phyloP scores from a whole-genome alignment of 148 eudicot species.

The Linanthus parryae region DNA sequence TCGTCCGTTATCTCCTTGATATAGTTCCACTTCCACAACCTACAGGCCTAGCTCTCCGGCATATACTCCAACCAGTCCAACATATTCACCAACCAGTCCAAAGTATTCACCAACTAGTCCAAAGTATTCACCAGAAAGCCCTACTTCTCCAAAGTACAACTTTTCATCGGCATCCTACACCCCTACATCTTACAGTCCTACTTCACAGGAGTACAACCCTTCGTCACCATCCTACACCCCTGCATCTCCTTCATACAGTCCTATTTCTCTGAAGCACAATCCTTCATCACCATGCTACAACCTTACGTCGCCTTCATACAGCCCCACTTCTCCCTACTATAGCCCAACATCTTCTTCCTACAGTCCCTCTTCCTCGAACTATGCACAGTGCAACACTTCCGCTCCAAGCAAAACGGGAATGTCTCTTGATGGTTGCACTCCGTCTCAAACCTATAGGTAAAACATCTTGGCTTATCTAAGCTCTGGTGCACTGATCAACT shows the following conservation, averaged over 20 bases:
- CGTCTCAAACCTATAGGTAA: conserved; percentile 41
- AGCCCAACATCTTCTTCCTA: conserved; percentile 43
- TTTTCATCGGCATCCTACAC: conserved; percentile 41
- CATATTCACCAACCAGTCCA: conserved; percentile 47
- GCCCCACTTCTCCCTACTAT: conserved; percentile 41
- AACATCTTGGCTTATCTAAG: conserved; percentile 39
- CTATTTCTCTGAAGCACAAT: conserved; percentile 36
- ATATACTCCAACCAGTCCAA: conserved; percentile 46
- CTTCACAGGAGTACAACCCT: conserved; percentile 46
- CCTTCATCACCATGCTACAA: conserved; percentile 33
- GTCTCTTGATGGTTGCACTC: conserved; percentile 33
- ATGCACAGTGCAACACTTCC: too few relatives aligned
- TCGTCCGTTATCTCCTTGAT: conserved; percentile 48
- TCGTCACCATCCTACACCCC: conserved; percentile 44
- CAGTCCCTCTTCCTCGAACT: conserved; percentile 41
- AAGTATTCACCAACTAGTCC: conserved; percentile 45
- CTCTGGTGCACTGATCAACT: too few relatives aligned
- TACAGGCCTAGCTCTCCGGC: conserved; percentile 53
- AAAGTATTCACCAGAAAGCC: conserved; percentile 37
- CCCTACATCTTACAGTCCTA: conserved; percentile 43
- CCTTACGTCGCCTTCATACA: conserved; percentile 29
- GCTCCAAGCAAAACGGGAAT: too few relatives aligned
- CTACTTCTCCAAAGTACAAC: conserved; percentile 45
- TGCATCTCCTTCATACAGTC: conserved; percentile 39
- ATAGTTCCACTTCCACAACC: conserved; percentile 51